phyloP scores from a whole-genome alignment of 2,329 filamentous ascomycete genomes.

The Cadophora malorum region DNA sequence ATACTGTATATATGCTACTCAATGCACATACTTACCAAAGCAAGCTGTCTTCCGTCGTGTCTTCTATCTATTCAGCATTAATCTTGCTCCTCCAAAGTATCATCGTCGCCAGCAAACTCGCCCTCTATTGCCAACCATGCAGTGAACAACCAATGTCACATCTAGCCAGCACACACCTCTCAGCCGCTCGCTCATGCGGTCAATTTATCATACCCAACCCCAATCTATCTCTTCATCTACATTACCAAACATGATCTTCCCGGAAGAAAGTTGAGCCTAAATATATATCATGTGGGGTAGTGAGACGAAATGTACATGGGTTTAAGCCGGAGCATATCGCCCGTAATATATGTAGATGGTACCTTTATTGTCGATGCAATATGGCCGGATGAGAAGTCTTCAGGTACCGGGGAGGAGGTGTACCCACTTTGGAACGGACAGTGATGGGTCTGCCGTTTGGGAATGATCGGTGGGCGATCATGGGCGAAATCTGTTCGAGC shows the following conservation, averaged over 20 bases:
- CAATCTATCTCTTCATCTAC: constrained; percentile 6
- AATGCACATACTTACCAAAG: constrained; percentile 15
- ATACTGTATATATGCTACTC: constrained; percentile 15
- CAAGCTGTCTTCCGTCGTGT: too few species aligned
- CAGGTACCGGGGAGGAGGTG: not conserved
- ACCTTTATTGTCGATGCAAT: not conserved
- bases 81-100: too few species aligned
- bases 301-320: not conserved
- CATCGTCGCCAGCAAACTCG: too few species aligned
- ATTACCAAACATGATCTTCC: not conserved
- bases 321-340: not conserved
- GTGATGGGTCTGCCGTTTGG: too few species aligned
- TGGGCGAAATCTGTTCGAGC: not conserved
- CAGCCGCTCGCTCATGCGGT: not conserved
- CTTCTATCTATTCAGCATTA: too few species aligned
- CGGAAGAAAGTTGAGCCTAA: constrained; percentile 15
- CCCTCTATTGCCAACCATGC: too few species aligned
- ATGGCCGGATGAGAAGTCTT: not conserved
- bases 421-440: not conserved
- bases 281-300: not conserved
- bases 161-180: not conserved
- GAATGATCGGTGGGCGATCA: not conserved
- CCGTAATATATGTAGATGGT: not conserved
- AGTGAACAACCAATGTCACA: not conserved
- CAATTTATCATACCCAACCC: not conserved